phyloP scores from a whole-genome alignment of 1,284 basidiomycete species.

The Abortiporus biennis region DNA sequence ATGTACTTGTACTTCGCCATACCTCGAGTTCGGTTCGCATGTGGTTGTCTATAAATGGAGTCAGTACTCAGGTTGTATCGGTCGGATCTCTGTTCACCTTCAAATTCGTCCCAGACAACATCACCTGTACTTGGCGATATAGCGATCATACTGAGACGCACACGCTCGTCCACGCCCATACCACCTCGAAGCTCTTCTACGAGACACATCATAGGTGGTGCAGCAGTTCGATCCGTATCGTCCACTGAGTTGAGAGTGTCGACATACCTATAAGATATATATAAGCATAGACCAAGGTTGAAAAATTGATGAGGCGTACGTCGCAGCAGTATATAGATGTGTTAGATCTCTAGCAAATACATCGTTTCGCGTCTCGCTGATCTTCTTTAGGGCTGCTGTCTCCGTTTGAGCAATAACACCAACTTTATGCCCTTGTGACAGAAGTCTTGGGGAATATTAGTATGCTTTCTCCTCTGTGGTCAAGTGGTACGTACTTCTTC shows the following conservation, averaged over 20 bases:
- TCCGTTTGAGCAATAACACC: conserved; percentile 92
- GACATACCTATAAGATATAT: conserved; percentile 48
- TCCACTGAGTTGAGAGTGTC: conserved; percentile 70
- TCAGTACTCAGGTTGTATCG: no score
- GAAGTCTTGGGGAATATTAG: conserved; percentile 46
- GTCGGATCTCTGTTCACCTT: no score
- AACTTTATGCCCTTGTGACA: conserved; percentile 84
- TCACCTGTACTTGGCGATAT: conserved; percentile 88
- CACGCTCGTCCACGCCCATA: conserved; percentile 47
- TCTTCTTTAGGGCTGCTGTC: conserved; percentile 94
- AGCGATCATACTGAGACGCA: conserved; percentile 70
- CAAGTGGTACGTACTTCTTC: conserved; percentile 57
- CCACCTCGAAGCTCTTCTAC: conserved; percentile 57
- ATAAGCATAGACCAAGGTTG: not conserved
- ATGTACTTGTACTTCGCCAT: not conserved
- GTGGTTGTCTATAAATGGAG: conserved; percentile 57
- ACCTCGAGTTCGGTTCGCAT: conserved; percentile 89
- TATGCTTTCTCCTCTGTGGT: not conserved
- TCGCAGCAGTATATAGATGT: conserved; percentile 83
- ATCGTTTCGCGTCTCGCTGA: conserved; percentile 74
- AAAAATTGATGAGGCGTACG: conserved; percentile 44
- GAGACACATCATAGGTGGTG: conserved; percentile 66
- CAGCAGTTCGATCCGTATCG: conserved; percentile 45
- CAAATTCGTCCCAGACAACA: conserved; percentile 88
- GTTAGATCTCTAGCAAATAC: conserved; percentile 82